phyloP scores from a whole-genome alignment of 139 green algal species.

The Coelastrella sp. region DNA sequence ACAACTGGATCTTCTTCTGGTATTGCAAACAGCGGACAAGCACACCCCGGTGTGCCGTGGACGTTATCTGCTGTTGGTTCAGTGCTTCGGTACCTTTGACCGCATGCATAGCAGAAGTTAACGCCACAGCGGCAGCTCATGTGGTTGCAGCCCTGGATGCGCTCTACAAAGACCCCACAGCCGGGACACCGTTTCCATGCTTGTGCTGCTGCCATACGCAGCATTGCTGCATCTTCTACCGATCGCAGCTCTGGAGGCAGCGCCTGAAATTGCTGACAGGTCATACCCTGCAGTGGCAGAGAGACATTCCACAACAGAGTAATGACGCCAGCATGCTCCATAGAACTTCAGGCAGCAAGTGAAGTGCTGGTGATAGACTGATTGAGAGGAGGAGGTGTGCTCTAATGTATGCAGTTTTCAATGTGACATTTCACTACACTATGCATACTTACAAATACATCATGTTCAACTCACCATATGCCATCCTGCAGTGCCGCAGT shows the following conservation, averaged over 20 bases:
- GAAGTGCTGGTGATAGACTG: background rate
- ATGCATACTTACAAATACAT: background rate
- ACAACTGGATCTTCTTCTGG: conserved; percentile 46
- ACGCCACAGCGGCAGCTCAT: conserved; percentile 62
- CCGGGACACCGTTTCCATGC: conserved; percentile 61
- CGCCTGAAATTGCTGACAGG: conserved; percentile 62
- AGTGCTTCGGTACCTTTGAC: conserved; percentile 41
- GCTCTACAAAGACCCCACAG: conserved; percentile 61
- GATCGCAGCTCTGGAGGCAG: conserved; percentile 58
- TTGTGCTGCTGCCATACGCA: conserved; percentile 46
- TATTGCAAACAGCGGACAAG: conserved; percentile 52
- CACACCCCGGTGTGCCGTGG: conserved; percentile 53
- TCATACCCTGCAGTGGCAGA: conserved; percentile 55
- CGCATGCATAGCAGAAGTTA: conserved; percentile 67
- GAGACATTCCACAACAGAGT: background rate
- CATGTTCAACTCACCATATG: background rate
- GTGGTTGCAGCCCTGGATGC: conserved; percentile 66
- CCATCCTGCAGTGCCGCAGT: conserved; percentile 14
- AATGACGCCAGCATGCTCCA: background rate
- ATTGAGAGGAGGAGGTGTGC: background rate
- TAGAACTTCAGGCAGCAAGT: background rate
- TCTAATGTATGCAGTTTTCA: background rate
- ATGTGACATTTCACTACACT: background rate
- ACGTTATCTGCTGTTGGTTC: conserved; percentile 49
- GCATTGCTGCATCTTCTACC: conserved; percentile 59